A percentile compares a stretch with the other conserved stretches of the same genome.
These are phyloP conservation scores for Macrophomina phaseolina DNA, from an alignment of 2,329 filamentous ascomycete genomes.

Conservation along the genomic window DNA sequence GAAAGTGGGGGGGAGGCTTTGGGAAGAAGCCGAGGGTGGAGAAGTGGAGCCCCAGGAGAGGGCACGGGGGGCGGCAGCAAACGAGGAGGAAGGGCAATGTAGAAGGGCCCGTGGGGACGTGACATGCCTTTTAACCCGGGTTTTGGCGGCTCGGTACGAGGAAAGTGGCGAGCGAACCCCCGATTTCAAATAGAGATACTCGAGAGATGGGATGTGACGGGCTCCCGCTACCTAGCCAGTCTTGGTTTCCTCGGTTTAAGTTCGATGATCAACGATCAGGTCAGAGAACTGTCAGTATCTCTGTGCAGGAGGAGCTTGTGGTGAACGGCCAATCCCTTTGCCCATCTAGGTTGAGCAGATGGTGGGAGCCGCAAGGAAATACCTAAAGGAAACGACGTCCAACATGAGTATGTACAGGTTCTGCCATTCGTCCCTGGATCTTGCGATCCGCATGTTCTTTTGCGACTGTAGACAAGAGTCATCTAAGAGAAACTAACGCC, in stretches of 20 bases:
- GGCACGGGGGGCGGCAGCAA: no score
- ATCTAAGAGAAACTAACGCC: background rate
- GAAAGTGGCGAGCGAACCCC: no score
- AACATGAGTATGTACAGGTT: slow-evolving; percentile 4
- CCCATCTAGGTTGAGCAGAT: slow-evolving; percentile 26
- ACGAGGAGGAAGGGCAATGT: no score
- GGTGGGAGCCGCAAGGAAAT: background rate
- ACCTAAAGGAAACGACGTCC: no score
- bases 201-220: slow-evolving; percentile 3
- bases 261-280: background rate
- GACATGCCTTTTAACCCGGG: background rate
- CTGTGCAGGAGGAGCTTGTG: background rate
- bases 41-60: no score
- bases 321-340: background rate
- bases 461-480: background rate
- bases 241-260: background rate
- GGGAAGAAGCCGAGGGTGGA: background rate
- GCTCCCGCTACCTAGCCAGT: background rate
- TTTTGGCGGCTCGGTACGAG: slow-evolving; percentile 13
- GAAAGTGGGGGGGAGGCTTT: background rate
- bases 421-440: background rate
- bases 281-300: background rate
- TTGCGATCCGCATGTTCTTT: slow-evolving; percentile 1
- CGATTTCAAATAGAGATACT: background rate
- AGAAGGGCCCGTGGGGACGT: background rate